Evolutionary conservation across 805 yeast genomes (phyloP).

Genomic region (Candida nemodendra): DNA sequence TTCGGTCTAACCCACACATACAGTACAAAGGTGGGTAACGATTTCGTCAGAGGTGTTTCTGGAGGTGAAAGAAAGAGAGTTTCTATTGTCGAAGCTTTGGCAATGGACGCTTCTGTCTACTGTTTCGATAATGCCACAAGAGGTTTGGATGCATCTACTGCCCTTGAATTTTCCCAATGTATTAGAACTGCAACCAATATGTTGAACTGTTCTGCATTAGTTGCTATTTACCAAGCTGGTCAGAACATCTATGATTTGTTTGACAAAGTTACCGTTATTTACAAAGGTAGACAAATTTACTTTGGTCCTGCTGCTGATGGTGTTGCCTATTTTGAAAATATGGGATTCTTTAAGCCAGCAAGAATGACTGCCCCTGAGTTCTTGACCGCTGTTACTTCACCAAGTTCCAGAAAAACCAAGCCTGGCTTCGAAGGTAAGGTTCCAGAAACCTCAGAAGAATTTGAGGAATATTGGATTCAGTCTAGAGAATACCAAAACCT

Average conservation of each 20-base stretch:
- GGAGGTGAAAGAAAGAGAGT: constrained; percentile 77
- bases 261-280: constrained; percentile 58
- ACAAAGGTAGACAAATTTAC: constrained; percentile 60
- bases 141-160: constrained; percentile 72
- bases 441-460: constrained; percentile 56
- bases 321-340: constrained; percentile 52
- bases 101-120: constrained; percentile 52
- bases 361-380: constrained; percentile 72
- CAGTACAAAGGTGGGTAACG: constrained; percentile 63
- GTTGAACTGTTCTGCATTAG: constrained; percentile 54
- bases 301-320: constrained; percentile 57
- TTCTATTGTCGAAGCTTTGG: constrained; percentile 61
- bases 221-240: constrained; percentile 68
- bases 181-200: constrained; percentile 61
- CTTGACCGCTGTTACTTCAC: constrained; percentile 66
- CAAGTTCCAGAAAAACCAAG: constrained; percentile 50
- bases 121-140: constrained; percentile 72
- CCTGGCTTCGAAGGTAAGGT: constrained; percentile 55
- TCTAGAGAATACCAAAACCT: constrained; percentile 52
- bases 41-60: constrained; percentile 63
- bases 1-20: constrained; percentile 60
- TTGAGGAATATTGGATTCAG: constrained; percentile 56
- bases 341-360: constrained; percentile 65
- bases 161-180: constrained; percentile 61
- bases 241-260: constrained; percentile 61